Percentiles rank a stretch among this genome's conserved stretches.
These are phyloP conservation scores for Nicotiana benthamiana DNA, from an alignment of 257 asterid genomes.

Conservation along the genomic window DNA sequence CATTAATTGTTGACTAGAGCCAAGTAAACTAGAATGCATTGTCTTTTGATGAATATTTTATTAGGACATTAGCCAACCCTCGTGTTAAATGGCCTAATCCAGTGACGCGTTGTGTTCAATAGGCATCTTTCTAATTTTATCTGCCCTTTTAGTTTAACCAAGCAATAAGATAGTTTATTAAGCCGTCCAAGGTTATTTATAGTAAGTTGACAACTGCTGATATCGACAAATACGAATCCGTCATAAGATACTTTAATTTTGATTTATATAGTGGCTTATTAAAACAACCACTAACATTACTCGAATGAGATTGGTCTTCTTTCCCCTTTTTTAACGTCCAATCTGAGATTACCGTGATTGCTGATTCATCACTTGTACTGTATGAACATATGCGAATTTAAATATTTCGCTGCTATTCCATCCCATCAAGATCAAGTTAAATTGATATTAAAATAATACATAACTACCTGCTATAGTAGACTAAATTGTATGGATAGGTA, in stretches of 20 bases:
- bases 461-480: not conserved
- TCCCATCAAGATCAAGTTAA: not conserved
- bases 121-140: constrained; percentile 1
- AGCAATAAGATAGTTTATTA: not conserved
- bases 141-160: not conserved
- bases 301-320: not conserved
- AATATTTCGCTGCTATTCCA: not conserved
- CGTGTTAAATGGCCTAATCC: not conserved
- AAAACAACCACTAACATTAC: not conserved
- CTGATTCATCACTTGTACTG: not conserved
- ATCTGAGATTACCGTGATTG: not conserved
- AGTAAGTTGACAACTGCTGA: not conserved
- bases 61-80: not conserved
- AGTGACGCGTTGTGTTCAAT: not conserved
- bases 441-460: not conserved
- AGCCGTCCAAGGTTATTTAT: not conserved
- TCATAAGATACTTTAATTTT: not conserved
- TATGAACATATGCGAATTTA: not conserved
- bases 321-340: not conserved
- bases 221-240: not conserved
- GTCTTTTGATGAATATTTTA: too few species aligned
- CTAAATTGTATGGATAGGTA: not conserved
- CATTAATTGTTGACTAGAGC: not conserved
- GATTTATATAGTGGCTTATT: not conserved
- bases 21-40: not conserved